phyloP scores from a whole-genome alignment of 148 eudicot genomes.

The Chenopodium quinoa region DNA sequence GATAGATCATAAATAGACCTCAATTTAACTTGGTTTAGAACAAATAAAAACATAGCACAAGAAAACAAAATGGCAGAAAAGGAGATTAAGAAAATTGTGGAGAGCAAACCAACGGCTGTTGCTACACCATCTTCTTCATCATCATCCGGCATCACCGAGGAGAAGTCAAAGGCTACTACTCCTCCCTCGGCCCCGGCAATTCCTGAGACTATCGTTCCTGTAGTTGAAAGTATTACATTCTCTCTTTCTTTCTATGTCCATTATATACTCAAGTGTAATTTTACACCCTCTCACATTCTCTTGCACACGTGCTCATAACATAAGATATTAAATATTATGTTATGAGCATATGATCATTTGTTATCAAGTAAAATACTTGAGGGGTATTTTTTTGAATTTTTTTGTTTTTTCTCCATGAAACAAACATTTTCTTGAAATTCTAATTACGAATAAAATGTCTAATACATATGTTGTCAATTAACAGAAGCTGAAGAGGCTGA shows the following conservation, averaged over 20 bases:
- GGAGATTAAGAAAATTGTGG: constrained; percentile 6
- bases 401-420: too few relatives aligned
- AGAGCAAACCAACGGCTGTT: not conserved
- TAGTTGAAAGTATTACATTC: constrained; percentile 8
- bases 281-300: too few relatives aligned
- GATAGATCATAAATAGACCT: not conserved
- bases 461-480: not conserved
- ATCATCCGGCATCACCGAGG: constrained; percentile 1
- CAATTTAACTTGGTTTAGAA: not conserved
- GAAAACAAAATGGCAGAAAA: constrained; percentile 15
- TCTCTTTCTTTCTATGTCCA: too few relatives aligned
- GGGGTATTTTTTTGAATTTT: too few relatives aligned
- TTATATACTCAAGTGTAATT: too few relatives aligned
- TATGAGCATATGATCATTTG: too few relatives aligned
- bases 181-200: constrained; percentile 16
- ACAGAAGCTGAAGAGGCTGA: constrained; percentile 26
- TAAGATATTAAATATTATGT: too few relatives aligned
- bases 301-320: too few relatives aligned
- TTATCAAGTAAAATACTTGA: too few relatives aligned
- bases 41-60: not conserved
- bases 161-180: constrained; percentile 9
- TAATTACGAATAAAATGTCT: not conserved
- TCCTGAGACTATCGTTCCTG: not conserved
- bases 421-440: too few relatives aligned
- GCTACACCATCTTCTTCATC: not conserved